Percentiles rank a stretch among this genome's conserved stretches.
Conservation (phyloP, 495 filamentous ascomycete species). For the Aspergillus ostianus region DNA sequence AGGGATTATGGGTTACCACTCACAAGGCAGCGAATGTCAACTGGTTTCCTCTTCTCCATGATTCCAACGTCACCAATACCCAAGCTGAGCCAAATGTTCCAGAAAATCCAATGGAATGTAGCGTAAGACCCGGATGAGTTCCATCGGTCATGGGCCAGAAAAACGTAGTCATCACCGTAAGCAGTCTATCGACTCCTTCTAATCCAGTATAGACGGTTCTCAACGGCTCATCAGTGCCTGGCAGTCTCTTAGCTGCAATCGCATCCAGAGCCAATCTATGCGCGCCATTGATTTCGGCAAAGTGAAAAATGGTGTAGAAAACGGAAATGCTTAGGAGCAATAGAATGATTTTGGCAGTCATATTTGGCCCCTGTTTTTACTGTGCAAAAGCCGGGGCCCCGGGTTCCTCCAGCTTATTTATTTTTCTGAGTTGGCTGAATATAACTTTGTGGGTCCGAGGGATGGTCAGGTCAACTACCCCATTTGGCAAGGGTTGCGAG, state of each 20-base stretch:
- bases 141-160: conserved; percentile 58
- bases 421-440: background rate
- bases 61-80: conserved; percentile 55
- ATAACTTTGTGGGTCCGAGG: background rate
- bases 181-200: conserved; percentile 42
- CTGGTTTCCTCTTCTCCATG: conserved; percentile 53
- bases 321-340: conserved; percentile 42
- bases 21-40: conserved; percentile 53
- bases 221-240: conserved; percentile 38
- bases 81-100: conserved; percentile 56
- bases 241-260: conserved; percentile 35
- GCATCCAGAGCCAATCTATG: conserved; percentile 28
- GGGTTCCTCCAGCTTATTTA: background rate
- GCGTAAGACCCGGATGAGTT: conserved; percentile 36
- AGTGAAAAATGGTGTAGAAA: conserved; percentile 42
- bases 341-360: conserved; percentile 34
- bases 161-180: conserved; percentile 49
- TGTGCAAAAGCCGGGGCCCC: background rate
- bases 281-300: conserved; percentile 42
- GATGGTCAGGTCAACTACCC: background rate
- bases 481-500: conserved; percentile 1
- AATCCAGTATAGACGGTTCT: conserved; percentile 52
- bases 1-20: conserved; percentile 9
- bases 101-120: conserved; percentile 51
- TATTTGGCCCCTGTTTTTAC: background rate